A percentile compares a stretch with the other conserved stretches of the same genome.
These are phyloP conservation scores for Boletus vinaceobasis DNA, from an alignment of 768 basidiomycete genomes.

Conservation along the genomic window DNA sequence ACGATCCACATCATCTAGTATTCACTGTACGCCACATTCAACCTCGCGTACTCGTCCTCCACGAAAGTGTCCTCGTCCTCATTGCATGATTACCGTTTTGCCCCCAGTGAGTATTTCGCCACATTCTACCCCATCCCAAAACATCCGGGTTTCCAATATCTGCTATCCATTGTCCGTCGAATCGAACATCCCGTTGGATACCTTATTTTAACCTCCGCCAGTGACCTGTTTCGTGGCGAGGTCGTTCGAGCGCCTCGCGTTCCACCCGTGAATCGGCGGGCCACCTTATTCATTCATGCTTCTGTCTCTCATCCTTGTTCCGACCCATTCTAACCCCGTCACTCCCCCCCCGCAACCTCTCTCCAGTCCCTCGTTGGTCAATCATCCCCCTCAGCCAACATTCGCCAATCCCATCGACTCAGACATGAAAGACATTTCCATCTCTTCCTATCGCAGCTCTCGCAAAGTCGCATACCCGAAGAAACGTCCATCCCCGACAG, in stretches of 20 bases:
- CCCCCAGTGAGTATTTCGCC: conserved; percentile 33
- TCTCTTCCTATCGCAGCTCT: conserved; percentile 54
- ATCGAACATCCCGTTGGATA: conserved; percentile 4
- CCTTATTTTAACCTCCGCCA: conserved; percentile 13
- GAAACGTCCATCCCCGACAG: conserved; percentile 82
- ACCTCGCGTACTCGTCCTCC: conserved; percentile 33
- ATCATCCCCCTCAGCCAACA: conserved; percentile 41
- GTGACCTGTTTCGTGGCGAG: neutral
- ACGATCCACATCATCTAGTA: conserved; percentile 35
- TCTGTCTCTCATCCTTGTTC: conserved; percentile 1
- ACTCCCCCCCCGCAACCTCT: conserved; percentile 20
- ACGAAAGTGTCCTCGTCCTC: conserved; percentile 39
- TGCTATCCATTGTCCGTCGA: neutral
- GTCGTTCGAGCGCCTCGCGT: neutral
- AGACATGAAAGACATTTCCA: conserved; percentile 79
- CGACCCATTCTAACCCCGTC: conserved; percentile 21
- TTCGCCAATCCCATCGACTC: conserved; percentile 19
- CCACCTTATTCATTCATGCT: conserved; percentile 3
- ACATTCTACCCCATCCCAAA: neutral
- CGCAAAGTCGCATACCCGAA: conserved; percentile 72
- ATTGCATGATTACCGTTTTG: conserved; percentile 41
- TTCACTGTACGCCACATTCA: conserved; percentile 29
- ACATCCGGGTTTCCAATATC: conserved; percentile 2
- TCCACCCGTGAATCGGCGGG: neutral
- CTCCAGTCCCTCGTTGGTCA: conserved; percentile 43